phyloP scores from a whole-genome alignment of 192 early-diverging fungal species.

The Ambispora gerdemannii region DNA sequence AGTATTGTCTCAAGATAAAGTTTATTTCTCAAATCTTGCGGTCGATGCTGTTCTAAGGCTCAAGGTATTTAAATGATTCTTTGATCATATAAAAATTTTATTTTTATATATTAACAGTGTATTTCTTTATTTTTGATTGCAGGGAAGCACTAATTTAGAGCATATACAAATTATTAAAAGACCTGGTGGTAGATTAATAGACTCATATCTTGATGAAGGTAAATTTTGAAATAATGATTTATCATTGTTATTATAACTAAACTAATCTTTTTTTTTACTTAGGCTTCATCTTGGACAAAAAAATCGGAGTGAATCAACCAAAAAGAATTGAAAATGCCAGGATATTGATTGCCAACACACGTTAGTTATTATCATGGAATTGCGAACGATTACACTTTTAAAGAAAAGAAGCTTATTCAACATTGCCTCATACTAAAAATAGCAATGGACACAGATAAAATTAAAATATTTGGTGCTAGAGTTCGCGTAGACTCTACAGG shows the following conservation, averaged over 20 bases:
- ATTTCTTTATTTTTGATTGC: background rate
- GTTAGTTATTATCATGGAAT: constrained; percentile 45
- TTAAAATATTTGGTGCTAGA: constrained; percentile 98
- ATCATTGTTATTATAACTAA: background rate
- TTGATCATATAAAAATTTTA: background rate
- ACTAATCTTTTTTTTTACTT: background rate
- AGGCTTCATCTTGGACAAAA: constrained; percentile 97
- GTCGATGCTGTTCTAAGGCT: constrained; percentile 96
- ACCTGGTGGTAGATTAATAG: constrained; percentile 88
- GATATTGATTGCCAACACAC: constrained; percentile 97
- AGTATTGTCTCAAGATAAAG: constrained; percentile 94
- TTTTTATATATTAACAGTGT: constrained; percentile 16
- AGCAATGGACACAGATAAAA: constrained; percentile 99
- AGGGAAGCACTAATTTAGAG: constrained; percentile 94
- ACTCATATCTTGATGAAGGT: constrained; percentile 95
- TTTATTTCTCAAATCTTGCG: constrained; percentile 91
- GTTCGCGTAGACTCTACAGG: constrained; percentile 94
- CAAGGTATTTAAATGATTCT: constrained; percentile 49
- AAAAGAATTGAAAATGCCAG: constrained; percentile 93
- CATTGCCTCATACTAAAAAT: background rate
- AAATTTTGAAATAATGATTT: background rate
- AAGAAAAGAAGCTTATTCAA: background rate
- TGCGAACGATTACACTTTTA: too few species aligned
- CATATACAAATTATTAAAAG: constrained; percentile 99
- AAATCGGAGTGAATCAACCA: constrained; percentile 98